Conservation (phyloP, 2,329 filamentous ascomycete genomes). For the Penicillium paneum region DNA sequence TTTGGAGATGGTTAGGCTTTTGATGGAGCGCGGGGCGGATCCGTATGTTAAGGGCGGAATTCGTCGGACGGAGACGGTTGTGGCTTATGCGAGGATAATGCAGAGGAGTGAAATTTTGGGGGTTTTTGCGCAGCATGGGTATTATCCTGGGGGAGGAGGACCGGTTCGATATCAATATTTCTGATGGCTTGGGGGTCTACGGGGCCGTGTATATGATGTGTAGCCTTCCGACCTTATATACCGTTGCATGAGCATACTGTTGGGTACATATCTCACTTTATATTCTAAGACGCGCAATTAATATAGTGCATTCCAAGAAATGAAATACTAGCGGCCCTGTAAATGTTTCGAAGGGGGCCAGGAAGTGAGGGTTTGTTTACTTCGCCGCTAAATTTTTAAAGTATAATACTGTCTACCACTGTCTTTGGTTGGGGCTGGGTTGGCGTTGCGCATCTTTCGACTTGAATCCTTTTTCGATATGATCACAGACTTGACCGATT, state of each 20-base stretch:
- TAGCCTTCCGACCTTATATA: too few species aligned
- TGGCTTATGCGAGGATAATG: neutral
- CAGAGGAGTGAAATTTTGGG: neutral
- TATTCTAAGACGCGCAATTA: too few species aligned
- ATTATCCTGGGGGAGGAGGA: neutral
- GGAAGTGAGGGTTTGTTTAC: neutral
- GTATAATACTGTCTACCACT: constrained; percentile 20
- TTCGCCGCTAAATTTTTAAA: neutral
- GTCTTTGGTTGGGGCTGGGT: neutral
- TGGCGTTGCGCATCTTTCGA: neutral
- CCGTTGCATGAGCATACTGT: too few species aligned
- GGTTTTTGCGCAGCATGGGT: neutral
- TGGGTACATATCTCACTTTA: too few species aligned
- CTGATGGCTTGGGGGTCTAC: neutral
- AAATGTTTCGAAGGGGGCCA: constrained; percentile 37
- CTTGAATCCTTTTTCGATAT: neutral
- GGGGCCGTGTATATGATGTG: too few species aligned
- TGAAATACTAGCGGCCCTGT: constrained; percentile 51
- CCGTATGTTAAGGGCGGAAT: constrained; percentile 5
- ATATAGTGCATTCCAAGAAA: too few species aligned
- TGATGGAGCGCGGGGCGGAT: constrained; percentile 15
- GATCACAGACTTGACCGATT: neutral
- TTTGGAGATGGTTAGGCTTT: constrained; percentile 7
- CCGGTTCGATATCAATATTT: neutral
- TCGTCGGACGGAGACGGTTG: neutral